Base-by-base conservation (phyloP, 2,329 filamentous ascomycete species). In the Colletotrichum kahawae region DNA sequence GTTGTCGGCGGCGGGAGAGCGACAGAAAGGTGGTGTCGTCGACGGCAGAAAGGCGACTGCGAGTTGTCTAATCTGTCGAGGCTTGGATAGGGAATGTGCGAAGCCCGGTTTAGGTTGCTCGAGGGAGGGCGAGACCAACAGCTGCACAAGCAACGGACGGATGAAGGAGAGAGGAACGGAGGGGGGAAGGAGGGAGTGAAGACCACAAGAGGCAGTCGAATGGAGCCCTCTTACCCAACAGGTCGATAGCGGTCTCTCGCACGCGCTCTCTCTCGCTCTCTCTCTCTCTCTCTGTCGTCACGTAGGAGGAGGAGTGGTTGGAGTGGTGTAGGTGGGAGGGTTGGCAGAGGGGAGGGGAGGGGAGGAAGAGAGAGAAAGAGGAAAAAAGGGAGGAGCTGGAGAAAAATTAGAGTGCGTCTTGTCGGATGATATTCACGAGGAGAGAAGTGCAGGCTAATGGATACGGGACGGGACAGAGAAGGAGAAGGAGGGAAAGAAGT, bases 341-440 rank as follows among this genome's bases (percentile, higher is more conserved):
- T 63, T 31, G 77, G 76, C 76, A 79, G 70, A 77, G n/a, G 75
- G 78, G 79, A 82, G 56, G 66, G 60, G 62, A 59, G 63, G 59
- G 66, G 48, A 70, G 67, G 57, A 56, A 64, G 36, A 65, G 38
- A 64, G 67, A 66, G 43, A 36, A 73, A 67, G 67, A 67, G 71
- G 63, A 43, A 74, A 77, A 71, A 77, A 70, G 65, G 57, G 73
- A 65, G 51, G 27, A 68, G 67, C 38, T 36, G 33, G 54, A 70
- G 64, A 57, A 70, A 72, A 70, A 81, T 77, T 76, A 73, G 62
- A 73, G 67, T 78, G 69, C 73, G 69, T 73, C 69, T 70, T 75
- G 73, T 75, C 69, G 70, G 73, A 75, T 73, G 73, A 75, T 75
- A 75, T 75, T 75, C 73, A 68, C 69, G 67, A 67, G 63, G 64